These are phyloP conservation scores for Iberis pinnata DNA, from an alignment of 345 rosid genomes.

Conservation along the genomic window DNA sequence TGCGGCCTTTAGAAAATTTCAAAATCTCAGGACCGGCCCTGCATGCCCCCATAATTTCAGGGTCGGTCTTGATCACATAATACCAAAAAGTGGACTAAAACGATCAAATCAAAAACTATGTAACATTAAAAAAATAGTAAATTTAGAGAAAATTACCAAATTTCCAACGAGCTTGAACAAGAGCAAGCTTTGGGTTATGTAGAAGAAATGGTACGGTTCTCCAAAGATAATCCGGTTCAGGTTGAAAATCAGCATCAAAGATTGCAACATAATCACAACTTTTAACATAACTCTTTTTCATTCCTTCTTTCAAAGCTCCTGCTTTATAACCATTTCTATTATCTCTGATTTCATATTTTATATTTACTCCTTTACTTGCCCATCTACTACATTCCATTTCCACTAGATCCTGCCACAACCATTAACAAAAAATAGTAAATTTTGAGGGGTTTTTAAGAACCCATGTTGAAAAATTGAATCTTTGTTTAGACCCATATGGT, in stretches of 20 bases:
- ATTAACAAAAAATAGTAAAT: neutral
- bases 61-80: no score
- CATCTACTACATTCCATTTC: conserved; percentile 86
- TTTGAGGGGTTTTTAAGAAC: neutral
- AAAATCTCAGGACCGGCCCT: no score
- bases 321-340: conserved; percentile 87
- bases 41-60: no score
- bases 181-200: conserved; percentile 68
- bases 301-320: conserved; percentile 89
- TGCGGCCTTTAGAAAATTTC: no score
- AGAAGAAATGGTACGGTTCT: conserved; percentile 74
- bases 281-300: conserved; percentile 80
- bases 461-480: neutral
- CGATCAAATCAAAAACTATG: conserved; percentile 21
- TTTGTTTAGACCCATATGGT: neutral
- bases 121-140: neutral
- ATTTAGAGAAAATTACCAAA: conserved; percentile 45
- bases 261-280: conserved; percentile 81
- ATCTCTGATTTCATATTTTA: conserved; percentile 77
- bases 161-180: conserved; percentile 97
- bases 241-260: conserved; percentile 97
- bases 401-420: conserved; percentile 57
- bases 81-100: conserved; percentile 2
- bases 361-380: conserved; percentile 95
- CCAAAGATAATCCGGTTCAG: conserved; percentile 86